These are phyloP conservation scores for Gossypium arboreum DNA, from an alignment of 345 rosid genomes.

Conservation along the genomic window DNA sequence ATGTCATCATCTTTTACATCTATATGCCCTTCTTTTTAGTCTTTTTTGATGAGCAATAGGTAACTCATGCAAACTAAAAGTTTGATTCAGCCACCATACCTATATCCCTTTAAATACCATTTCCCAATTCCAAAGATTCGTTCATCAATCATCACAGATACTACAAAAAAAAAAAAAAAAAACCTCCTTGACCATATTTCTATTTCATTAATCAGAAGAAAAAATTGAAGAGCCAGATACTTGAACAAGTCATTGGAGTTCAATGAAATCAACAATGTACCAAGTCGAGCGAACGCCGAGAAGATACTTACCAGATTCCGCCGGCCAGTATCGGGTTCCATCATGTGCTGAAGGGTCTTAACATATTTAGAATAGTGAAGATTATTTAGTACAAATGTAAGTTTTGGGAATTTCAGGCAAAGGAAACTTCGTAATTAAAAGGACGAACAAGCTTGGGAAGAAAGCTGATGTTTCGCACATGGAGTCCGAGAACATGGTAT, in stretches of 20 bases:
- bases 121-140: not conserved
- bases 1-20: not conserved
- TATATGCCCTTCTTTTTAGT: slow-evolving; percentile 11
- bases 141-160: slow-evolving; percentile 1
- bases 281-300: slow-evolving; percentile 32
- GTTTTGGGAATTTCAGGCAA: slow-evolving; percentile 28
- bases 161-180: not conserved
- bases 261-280: slow-evolving; percentile 22
- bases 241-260: slow-evolving; percentile 25
- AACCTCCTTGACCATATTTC: not conserved
- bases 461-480: slow-evolving; percentile 41
- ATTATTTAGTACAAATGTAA: not conserved
- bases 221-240: not conserved
- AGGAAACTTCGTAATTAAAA: slow-evolving; percentile 30
- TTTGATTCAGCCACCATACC: slow-evolving; percentile 11
- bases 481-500: slow-evolving; percentile 55
- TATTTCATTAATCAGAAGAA: not conserved
- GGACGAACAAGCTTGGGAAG: slow-evolving; percentile 44
- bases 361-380: slow-evolving; percentile 19
- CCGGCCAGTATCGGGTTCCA: not conserved
- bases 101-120: slow-evolving; percentile 17
- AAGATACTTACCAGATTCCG: slow-evolving; percentile 18
- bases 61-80: slow-evolving; percentile 34
- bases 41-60: slow-evolving; percentile 20
- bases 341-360: slow-evolving; percentile 17